Evolutionary conservation across 2,329 filamentous ascomycete genomes (phyloP), one percentile per base, ranked within the genome.

Genomic region (Colletotrichum sp.): DNA sequence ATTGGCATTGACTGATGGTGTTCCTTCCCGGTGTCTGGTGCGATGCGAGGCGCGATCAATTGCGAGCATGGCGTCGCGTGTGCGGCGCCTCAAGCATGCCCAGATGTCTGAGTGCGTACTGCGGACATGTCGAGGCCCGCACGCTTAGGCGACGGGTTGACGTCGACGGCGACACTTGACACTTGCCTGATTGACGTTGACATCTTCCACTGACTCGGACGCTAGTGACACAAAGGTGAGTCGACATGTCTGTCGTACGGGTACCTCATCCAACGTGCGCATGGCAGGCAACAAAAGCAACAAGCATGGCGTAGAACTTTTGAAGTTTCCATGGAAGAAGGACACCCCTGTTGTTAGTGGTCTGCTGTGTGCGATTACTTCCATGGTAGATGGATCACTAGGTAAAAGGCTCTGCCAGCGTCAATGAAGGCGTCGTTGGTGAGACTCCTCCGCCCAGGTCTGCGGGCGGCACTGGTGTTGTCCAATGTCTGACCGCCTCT

Each of bases 281-380:
- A 63, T 69, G 64, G 44, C 30, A 68, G 64, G 44, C 30, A 68
- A 66, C n/a, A 76, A 76, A 71, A 32, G 44, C 44, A 73, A 75
- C 44, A 69, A 75, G 28, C 26, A 68, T 65, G 70, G 73, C 55
- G 57, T 69, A 49, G 44, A 63, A 72, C 52, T 39, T 49, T 60
- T 34, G 57, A 64, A 32, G 71, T 63, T 69, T 65, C 55, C 62
- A 65, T 44, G 32, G 16, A 36, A 24, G 36, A 39, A 62, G 28
- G 39, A 6, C 28, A 24, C 59, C 69, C 69, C 64, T 52, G 39
- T 36, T 52, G 28, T 36, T 16, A 32, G 34, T 21, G 18, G 44
- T 39, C 39, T 49, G 39, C 39, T n/a, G 16, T 44, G 36, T 39
- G 36, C 7, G 36, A 39, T 39, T 16, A 39, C 36, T 39, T 39